These are phyloP conservation scores for Eragrostis curvula DNA, from an alignment of 176 grass and related monocot genomes.

Conservation along the genomic window DNA sequence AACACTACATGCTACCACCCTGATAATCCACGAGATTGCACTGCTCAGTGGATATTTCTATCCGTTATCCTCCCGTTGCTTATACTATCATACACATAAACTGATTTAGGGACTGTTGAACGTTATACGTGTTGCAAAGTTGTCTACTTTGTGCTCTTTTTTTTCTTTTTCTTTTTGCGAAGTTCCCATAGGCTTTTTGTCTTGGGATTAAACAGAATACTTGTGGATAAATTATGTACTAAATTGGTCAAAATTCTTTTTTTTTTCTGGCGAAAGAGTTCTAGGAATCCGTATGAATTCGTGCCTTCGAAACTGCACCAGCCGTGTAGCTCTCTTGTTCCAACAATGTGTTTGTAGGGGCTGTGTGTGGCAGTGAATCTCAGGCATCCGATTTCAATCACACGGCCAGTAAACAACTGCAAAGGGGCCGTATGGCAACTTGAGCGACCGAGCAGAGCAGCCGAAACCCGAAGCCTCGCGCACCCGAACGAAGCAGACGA, in stretches of 20 bases:
- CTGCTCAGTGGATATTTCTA: not conserved
- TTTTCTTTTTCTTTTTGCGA: too few relatives aligned
- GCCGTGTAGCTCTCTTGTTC: not conserved
- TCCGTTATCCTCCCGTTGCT: not conserved
- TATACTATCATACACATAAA: not conserved
- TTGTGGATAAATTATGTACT: too few relatives aligned
- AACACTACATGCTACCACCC: not conserved
- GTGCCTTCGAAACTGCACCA: not conserved
- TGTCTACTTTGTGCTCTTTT: not conserved
- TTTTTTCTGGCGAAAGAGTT: not conserved
- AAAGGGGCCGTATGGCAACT: not conserved
- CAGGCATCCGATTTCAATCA: not conserved
- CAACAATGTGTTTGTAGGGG: not conserved
- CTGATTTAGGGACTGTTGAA: too few relatives aligned
- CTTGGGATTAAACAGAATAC: too few relatives aligned
- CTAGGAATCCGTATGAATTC: not conserved
- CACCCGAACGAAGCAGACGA: slow-evolving; percentile 3
- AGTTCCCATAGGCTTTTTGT: too few relatives aligned
- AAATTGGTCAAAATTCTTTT: not conserved
- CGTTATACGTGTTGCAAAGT: not conserved
- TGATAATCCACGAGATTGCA: not conserved
- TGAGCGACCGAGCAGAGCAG: not conserved
- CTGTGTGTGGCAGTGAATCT: not conserved
- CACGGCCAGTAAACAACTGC: not conserved
- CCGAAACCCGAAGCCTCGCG: not conserved